Base-by-base conservation (phyloP, 345 rosid genomes). In the Citrus reticulata region DNA sequence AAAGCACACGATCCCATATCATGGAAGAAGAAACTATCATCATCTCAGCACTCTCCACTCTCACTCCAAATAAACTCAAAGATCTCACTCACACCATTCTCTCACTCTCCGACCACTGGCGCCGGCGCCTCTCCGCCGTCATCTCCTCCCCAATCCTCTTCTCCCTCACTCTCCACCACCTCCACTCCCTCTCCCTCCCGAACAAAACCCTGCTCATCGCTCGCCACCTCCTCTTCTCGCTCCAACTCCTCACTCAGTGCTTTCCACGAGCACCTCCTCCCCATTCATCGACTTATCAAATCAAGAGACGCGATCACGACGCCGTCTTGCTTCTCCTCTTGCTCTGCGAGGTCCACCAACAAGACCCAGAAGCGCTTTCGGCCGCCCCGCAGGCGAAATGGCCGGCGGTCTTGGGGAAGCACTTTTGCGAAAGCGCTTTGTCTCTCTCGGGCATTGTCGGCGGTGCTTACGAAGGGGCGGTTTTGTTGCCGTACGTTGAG, bases 81-180 rank as follows among this genome's bases (percentile, higher is more conserved):
- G 76, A 79, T 80, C 92, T 96, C 37, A 86, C 90, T 55, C 77
- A 51, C 78, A 80, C 94, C 78, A 51, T 91, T 80, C 87, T 93
- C 71, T 78, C 86, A n/a, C 70, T 79, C 80, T 73, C 90, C 60
- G 83, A 79, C 83, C 87, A 34, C 89, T 95, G 81, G 80, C 91
- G 81, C 82, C 89, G 79, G 78, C 95, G 92, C 61, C 89, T 96
- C 80, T 75, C 92, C 75, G 30, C 86, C 80, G 84, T 94, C 76
- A 94, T 94, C 77, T 91, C 97, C 67, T 89, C 94, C 73, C 92
- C 94, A 65, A 66, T 90, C 27, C 87, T 89, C 84, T 94, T 94
- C 90, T 89, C 90, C 76, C 89, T 93, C 89, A 67, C 92, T 67
- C 93, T 96, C 81, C 91, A 83, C 85, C 93, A 83, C 88, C 97